Conservation (phyloP, 768 basidiomycete species). For the Exsudoporus frostii region DNA sequence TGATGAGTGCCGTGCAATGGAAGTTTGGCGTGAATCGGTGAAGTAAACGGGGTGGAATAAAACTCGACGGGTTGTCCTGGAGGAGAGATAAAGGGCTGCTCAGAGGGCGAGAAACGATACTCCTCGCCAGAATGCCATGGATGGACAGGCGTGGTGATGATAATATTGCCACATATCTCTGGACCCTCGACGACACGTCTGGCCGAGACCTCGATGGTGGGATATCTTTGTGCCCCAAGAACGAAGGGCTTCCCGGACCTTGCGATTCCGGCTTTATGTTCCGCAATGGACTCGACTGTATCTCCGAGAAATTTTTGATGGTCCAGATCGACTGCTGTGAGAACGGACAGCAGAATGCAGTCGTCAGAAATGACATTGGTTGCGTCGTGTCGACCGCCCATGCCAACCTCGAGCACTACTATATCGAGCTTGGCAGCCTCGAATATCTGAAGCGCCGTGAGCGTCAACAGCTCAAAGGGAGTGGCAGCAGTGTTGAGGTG, state of each 20-base stretch:
- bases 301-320: constrained; percentile 88
- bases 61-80: constrained; percentile 43
- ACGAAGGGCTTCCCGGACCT: constrained; percentile 60
- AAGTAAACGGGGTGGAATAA: constrained; percentile 41
- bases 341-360: constrained; percentile 68
- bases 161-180: constrained; percentile 40
- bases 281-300: constrained; percentile 69
- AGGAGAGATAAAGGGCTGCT: constrained; percentile 32
- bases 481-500: constrained; percentile 48
- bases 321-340: constrained; percentile 89
- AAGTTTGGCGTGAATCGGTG: constrained; percentile 48
- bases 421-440: constrained; percentile 70
- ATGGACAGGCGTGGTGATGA: constrained; percentile 34
- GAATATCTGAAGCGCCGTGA: constrained; percentile 76
- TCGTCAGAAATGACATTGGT: constrained; percentile 83
- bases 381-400: constrained; percentile 91
- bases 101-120: constrained; percentile 33
- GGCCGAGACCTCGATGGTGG: constrained; percentile 46
- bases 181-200: constrained; percentile 38
- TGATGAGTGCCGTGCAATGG: constrained; percentile 83
- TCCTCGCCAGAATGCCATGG: constrained; percentile 33
- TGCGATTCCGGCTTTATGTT: constrained; percentile 82
- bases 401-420: constrained; percentile 87
- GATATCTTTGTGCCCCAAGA: constrained; percentile 59
- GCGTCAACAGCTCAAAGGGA: constrained; percentile 82